Percentiles rank a stretch among this genome's conserved stretches.
phyloP scores from a whole-genome alignment of 495 filamentous ascomycete genomes.

The Hypoxylon perforatum region DNA sequence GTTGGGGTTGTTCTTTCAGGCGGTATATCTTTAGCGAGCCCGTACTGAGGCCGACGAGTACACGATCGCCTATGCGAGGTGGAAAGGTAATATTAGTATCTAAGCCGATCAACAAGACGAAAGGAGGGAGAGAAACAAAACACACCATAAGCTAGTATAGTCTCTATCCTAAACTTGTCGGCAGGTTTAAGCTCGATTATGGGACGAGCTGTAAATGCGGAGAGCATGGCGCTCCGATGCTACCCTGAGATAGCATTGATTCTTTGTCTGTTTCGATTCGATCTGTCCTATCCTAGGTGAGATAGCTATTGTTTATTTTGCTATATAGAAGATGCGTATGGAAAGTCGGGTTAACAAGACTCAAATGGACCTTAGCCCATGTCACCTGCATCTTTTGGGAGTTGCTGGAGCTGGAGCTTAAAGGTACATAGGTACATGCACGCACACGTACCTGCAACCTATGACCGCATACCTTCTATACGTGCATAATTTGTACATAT shows the following conservation, averaged over 20 bases:
- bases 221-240: conserved; percentile 76
- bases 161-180: conserved; percentile 96
- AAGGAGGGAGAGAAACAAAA: conserved; percentile 2
- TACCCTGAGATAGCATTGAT: conserved; percentile 26
- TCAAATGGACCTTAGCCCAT: no score
- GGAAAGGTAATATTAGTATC: conserved; percentile 24
- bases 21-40: conserved; percentile 92
- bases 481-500: neutral
- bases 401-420: no score
- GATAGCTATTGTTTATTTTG: neutral
- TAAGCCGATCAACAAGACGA: neutral
- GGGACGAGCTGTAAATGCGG: conserved; percentile 95
- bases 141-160: conserved; percentile 86
- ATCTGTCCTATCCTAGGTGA: neutral
- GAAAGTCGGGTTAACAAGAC: no score
- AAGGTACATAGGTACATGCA: neutral
- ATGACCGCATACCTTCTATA: neutral
- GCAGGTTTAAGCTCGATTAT: conserved; percentile 95
- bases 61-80: conserved; percentile 73
- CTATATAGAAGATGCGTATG: no score
- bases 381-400: no score
- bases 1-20: conserved; percentile 70
- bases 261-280: neutral
- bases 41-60: conserved; percentile 90
- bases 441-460: neutral